Evolutionary conservation across 2,329 filamentous ascomycete species (phyloP), one percentile per base, ranked within the genome.

Genomic region (Penicillium fuscoglaucum): DNA sequence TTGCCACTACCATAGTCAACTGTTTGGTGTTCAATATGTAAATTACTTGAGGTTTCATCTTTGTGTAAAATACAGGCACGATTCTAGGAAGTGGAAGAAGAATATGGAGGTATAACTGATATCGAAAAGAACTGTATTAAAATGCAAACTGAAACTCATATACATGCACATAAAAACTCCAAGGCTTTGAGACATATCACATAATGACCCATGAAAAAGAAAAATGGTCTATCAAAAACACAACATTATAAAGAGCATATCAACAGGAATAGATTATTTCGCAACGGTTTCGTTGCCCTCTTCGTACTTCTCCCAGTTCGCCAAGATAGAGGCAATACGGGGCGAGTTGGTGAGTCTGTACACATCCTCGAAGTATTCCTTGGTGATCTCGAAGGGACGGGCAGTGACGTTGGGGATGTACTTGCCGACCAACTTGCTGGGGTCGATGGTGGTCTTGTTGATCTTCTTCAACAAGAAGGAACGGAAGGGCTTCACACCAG

Each of bases 381-480:
- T 96, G 55, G 92, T 96, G 66, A 99, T 83, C 76, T 92, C 91
- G 75, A 99, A 99, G 17, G 95, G 95, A 79, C 88, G 88, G 58
- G 95, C 95, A 56, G 95, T 99, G 66, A 99, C 96, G 78, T 99
- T 99, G 68, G 95, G 95, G 66, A 99, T 98, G 80, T 99, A 99
- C 80, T 99, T 99, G 71, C 95, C 95, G 67, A 99, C 85, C 71
- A 99, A 81, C 84, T 98, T 98, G 75, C 90, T 90, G 6, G 95
- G 95, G 76, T 99, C 95, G 76, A 99, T 98, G 54, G 90, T 96
- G 26, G 93, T 97, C 87, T 96, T 96, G 84, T 98, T 92, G 81
- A 99, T 98, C 86, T 99, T 99, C 90, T 98, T 99, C 69, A 98
- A 88, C 74, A 99, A 79, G 86, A 99, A 99, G 45, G 89, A 93